A percentile compares a stretch with the other conserved stretches of the same genome.
phyloP scores from a whole-genome alignment of 176 grass and related monocot species.

The Bothriochloa decipiens region DNA sequence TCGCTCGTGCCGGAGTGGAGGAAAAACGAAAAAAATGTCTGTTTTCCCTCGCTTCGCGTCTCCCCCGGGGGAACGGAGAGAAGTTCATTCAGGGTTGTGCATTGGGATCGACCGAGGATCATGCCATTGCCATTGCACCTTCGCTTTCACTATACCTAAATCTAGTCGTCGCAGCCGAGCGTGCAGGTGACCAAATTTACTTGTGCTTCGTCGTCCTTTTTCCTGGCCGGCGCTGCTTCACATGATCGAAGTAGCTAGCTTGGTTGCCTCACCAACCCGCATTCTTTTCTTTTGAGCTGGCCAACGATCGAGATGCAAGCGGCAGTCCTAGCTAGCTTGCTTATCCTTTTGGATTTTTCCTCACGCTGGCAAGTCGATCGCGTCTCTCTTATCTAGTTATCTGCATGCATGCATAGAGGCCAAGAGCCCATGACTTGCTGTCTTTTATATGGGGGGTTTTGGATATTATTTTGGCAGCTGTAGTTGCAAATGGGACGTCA shows the following conservation, averaged over 20 bases:
- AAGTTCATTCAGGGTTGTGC: background rate
- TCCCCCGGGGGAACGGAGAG: background rate
- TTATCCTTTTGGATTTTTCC: constrained; percentile 29
- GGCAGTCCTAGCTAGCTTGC: background rate
- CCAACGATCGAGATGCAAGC: background rate
- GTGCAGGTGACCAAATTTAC: background rate
- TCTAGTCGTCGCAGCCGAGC: background rate
- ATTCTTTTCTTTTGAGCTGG: constrained; percentile 40
- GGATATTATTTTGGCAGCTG: background rate
- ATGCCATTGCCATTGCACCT: background rate
- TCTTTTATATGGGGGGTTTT: background rate
- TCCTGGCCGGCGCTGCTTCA: background rate
- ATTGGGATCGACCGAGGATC: background rate
- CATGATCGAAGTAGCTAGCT: background rate
- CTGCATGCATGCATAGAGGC: constrained; percentile 1
- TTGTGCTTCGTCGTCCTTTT: constrained; percentile 1
- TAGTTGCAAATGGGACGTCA: no score
- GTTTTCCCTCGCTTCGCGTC: background rate
- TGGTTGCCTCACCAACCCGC: constrained; percentile 5
- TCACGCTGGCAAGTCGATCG: background rate
- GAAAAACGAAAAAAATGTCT: no score
- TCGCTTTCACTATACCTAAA: constrained; percentile 15
- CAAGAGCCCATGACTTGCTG: constrained; percentile 11
- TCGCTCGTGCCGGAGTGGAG: no score
- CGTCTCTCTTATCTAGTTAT: constrained; percentile 26